Conservation (phyloP, 805 yeast species). For the Candida vartiovaarae region DNA sequence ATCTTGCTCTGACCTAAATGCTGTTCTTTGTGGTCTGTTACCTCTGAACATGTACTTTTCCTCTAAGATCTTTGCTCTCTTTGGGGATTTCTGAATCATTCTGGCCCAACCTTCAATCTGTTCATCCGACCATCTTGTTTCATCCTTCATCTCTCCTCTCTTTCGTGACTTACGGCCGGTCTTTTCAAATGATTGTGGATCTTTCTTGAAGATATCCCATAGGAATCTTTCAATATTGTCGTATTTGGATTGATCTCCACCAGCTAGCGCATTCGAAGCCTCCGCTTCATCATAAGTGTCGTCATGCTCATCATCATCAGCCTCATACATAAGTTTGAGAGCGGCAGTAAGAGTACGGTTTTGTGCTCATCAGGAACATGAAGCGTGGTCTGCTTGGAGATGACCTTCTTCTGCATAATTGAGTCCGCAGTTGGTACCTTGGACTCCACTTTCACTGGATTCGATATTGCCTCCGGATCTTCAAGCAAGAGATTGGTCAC, state of each 20-base stretch:
- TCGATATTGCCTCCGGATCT: slow-evolving; percentile 37
- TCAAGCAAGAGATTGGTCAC: slow-evolving; percentile 59
- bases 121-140: slow-evolving; percentile 74
- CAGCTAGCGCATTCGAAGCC: slow-evolving; percentile 17
- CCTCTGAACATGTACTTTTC: slow-evolving; percentile 50
- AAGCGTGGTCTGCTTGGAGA: slow-evolving; percentile 6
- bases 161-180: slow-evolving; percentile 41
- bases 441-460: slow-evolving; percentile 12
- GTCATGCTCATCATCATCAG: slow-evolving; percentile 83
- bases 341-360: slow-evolving; percentile 56
- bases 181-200: slow-evolving; percentile 42
- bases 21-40: slow-evolving; percentile 25
- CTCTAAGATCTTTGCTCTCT: slow-evolving; percentile 53
- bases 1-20: slow-evolving; percentile 4
- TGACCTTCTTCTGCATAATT: slow-evolving; percentile 13
- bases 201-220: slow-evolving; percentile 48
- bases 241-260: slow-evolving; percentile 12
- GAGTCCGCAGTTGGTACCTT: slow-evolving; percentile 11
- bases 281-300: slow-evolving; percentile 61
- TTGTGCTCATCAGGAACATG: slow-evolving; percentile 41
- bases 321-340: slow-evolving; percentile 54
- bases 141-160: slow-evolving; percentile 44
- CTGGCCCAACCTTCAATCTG: slow-evolving; percentile 92
- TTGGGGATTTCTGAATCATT: slow-evolving; percentile 62
- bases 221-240: slow-evolving; percentile 47